A percentile compares a stretch with the other conserved stretches of the same genome.
These are phyloP conservation scores for Adansonia grandidieri DNA, from an alignment of 441 rosid species.

Conservation along the genomic window DNA sequence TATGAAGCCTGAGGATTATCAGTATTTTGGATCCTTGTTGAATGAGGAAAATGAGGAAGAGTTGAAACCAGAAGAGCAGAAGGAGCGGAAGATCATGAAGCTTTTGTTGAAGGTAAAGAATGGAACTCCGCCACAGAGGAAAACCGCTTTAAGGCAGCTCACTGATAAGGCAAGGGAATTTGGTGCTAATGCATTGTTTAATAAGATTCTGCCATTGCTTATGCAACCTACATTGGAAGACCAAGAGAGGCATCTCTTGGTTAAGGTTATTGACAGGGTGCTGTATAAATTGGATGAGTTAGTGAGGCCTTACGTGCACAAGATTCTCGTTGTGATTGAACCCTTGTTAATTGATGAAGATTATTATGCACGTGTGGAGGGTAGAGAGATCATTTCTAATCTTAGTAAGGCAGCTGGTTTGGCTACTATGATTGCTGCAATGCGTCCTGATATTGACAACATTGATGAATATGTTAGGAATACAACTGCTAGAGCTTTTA, in stretches of 20 bases:
- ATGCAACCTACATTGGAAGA: slow-evolving; percentile 98
- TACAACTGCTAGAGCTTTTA: slow-evolving; percentile 96
- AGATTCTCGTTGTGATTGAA: slow-evolving; percentile 96
- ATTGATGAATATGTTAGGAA: slow-evolving; percentile 96
- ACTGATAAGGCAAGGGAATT: slow-evolving; percentile 97
- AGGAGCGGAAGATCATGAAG: slow-evolving; percentile 95
- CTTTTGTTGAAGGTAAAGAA: slow-evolving; percentile 92
- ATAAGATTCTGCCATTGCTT: slow-evolving; percentile 82
- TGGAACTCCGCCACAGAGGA: slow-evolving; percentile 97
- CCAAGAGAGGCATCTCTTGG: slow-evolving; percentile 98
- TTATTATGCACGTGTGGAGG: slow-evolving; percentile 98
- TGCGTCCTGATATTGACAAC: slow-evolving; percentile 98
- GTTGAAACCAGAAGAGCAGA: slow-evolving; percentile 86
- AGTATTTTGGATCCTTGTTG: slow-evolving; percentile 80
- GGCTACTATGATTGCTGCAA: slow-evolving; percentile 99
- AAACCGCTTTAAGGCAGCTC: slow-evolving; percentile 92
- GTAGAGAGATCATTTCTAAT: slow-evolving; percentile 96
- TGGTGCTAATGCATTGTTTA: slow-evolving; percentile 94
- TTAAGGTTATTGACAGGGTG: slow-evolving; percentile 93
- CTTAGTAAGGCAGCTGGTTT: slow-evolving; percentile 97
- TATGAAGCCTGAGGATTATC: slow-evolving; percentile 98
- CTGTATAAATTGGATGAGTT: slow-evolving; percentile 91
- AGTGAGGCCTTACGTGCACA: slow-evolving; percentile 95
- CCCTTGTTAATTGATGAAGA: slow-evolving; percentile 98
- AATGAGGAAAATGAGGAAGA: slow-evolving; percentile 94